A percentile compares a stretch with the other conserved stretches of the same genome.
Conservation (phyloP, 2,329 filamentous ascomycete genomes). For the Purpureocillium lavendulum region DNA sequence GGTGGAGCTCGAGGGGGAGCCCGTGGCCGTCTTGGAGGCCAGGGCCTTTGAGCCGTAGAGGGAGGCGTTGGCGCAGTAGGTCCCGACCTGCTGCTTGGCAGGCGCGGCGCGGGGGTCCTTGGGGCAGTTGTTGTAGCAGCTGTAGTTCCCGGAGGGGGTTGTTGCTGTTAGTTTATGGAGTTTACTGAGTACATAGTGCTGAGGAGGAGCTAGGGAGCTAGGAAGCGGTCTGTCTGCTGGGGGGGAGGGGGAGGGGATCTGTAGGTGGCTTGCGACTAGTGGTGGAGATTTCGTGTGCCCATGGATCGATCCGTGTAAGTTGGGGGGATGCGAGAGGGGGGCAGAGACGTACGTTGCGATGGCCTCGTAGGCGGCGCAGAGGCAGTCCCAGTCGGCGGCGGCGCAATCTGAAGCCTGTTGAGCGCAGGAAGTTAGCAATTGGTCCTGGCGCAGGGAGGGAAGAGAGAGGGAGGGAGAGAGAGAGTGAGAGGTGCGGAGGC, state of each 20-base stretch:
- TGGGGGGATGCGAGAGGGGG: not conserved
- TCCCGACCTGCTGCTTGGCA: constrained; percentile 28
- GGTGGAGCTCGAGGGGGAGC: too few species aligned
- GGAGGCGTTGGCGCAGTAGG: constrained; percentile 37
- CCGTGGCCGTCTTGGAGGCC: constrained; percentile 12
- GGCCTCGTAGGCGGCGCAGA: constrained; percentile 34
- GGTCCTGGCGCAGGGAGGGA: not conserved
- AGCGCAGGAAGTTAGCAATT: not conserved
- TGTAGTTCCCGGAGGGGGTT: constrained; percentile 12
- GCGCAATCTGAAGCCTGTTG: constrained; percentile 26
- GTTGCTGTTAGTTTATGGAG: not conserved
- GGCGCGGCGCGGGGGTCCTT: constrained; percentile 29
- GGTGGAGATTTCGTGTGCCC: not conserved
- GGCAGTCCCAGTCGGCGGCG: constrained; percentile 35
- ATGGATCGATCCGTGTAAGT: too few species aligned
- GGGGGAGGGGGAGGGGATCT: too few species aligned
- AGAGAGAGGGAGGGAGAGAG: constrained; percentile 6
- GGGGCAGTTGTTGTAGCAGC: constrained; percentile 51
- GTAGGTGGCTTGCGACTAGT: not conserved
- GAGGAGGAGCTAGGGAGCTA: too few species aligned
- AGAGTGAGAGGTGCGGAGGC: too few species aligned
- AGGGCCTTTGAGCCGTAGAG: constrained; percentile 28
- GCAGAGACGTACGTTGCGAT: constrained; percentile 35
- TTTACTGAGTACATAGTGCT: too few species aligned
- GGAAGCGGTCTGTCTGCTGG: too few species aligned